Percentiles rank a stretch among this genome's conserved stretches.
phyloP scores from a whole-genome alignment of 202 grass and related monocot genomes.

The Tripidium arundinaceum region DNA sequence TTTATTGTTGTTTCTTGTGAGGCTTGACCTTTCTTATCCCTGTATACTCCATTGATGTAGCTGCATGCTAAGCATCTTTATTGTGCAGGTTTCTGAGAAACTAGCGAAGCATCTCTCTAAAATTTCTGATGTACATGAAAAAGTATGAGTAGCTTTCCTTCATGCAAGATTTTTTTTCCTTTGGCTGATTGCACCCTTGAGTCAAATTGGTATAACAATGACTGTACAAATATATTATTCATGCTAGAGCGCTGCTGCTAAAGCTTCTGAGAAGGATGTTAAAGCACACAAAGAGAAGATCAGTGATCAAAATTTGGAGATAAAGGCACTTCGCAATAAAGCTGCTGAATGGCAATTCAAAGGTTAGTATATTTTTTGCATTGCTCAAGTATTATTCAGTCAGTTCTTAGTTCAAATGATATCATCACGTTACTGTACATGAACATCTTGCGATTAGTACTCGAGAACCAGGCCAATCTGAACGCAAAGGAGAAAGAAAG shows the following conservation, averaged over 20 bases:
- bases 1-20: constrained; percentile 8
- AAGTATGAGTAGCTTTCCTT: constrained; percentile 41
- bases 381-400: neutral
- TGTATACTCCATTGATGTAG: neutral
- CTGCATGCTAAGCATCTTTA: constrained; percentile 10
- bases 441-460: constrained; percentile 40
- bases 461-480: constrained; percentile 43
- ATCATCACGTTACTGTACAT: neutral
- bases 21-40: neutral
- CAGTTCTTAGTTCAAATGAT: constrained; percentile 14
- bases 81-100: constrained; percentile 65
- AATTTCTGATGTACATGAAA: constrained; percentile 66
- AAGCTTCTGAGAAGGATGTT: constrained; percentile 74
- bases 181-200: neutral
- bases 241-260: constrained; percentile 56
- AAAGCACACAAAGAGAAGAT: constrained; percentile 69
- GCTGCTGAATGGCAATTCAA: constrained; percentile 61
- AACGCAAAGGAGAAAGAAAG: constrained; percentile 59
- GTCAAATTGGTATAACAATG: constrained; percentile 10
- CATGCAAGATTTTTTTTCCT: neutral
- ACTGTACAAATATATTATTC: neutral
- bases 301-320: constrained; percentile 44
- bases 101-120: constrained; percentile 53
- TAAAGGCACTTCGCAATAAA: constrained; percentile 46
- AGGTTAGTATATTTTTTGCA: constrained; percentile 42